These are phyloP conservation scores for Exophiala lecanii-corni DNA, from an alignment of 2,329 filamentous ascomycete species.

Conservation along the genomic window DNA sequence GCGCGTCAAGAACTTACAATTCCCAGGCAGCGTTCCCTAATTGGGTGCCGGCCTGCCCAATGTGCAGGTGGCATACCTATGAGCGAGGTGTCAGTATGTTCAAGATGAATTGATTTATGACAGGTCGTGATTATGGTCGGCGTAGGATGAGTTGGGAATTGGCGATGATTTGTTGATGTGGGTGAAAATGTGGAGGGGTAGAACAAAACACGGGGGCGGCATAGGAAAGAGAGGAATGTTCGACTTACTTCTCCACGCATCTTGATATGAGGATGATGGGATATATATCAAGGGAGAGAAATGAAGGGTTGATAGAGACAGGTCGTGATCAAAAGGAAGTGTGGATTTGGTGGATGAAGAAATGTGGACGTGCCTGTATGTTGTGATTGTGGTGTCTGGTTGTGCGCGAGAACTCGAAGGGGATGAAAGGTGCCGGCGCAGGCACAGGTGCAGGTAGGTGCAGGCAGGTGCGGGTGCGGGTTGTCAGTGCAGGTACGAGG, in stretches of 20 bases:
- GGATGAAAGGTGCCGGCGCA: neutral
- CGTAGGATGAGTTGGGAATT: neutral
- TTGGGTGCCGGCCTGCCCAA: slow-evolving; percentile 64
- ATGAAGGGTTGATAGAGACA: neutral
- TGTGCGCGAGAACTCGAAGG: neutral
- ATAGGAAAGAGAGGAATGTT: neutral
- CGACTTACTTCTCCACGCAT: slow-evolving; percentile 4
- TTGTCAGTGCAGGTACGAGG: neutral
- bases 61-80: slow-evolving; percentile 62
- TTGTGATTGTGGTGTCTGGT: too few relatives aligned
- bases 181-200: neutral
- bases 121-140: neutral
- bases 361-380: neutral
- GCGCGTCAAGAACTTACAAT: slow-evolving; percentile 48
- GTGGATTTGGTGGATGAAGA: too few relatives aligned
- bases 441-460: too few relatives aligned
- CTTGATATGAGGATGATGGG: neutral
- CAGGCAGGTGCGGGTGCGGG: too few relatives aligned
- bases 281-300: neutral
- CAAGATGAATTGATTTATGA: neutral
- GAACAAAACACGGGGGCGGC: slow-evolving; percentile 3
- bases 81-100: slow-evolving; percentile 12
- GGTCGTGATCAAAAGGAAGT: too few relatives aligned
- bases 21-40: slow-evolving; percentile 67
- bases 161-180: slow-evolving; percentile 1